Conservation (phyloP, 1,139 yeast genomes). For the Suhomyces bribrorum region DNA sequence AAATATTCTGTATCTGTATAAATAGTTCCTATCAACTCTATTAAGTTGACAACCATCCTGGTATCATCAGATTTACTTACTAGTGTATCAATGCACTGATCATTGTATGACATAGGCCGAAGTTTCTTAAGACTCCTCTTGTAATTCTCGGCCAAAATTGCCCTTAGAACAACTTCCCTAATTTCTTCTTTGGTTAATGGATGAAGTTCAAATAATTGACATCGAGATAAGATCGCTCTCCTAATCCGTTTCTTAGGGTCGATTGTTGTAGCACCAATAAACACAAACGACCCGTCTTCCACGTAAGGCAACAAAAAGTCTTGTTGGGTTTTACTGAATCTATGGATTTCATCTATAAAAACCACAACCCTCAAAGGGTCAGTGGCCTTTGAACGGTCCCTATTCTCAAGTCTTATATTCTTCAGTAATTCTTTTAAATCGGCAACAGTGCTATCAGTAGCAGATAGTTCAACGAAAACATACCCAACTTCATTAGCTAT, state of each 20-base stretch:
- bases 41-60: constrained; percentile 32
- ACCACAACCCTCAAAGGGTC: constrained; percentile 32
- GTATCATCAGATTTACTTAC: constrained; percentile 29
- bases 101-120: constrained; percentile 16
- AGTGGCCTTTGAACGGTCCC: constrained; percentile 16
- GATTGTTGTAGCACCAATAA: constrained; percentile 49
- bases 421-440: constrained; percentile 31
- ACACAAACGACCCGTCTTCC: constrained; percentile 42
- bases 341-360: constrained; percentile 48
- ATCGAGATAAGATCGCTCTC: constrained; percentile 42
- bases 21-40: constrained; percentile 31
- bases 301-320: constrained; percentile 44
- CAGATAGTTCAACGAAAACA: constrained; percentile 42
- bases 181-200: constrained; percentile 24
- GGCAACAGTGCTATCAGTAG: constrained; percentile 38
- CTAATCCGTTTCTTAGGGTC: constrained; percentile 35
- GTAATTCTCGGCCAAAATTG: constrained; percentile 31
- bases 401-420: constrained; percentile 27
- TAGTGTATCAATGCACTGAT: constrained; percentile 19
- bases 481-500: constrained; percentile 37
- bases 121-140: constrained; percentile 19
- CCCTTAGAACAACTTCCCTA: constrained; percentile 24
- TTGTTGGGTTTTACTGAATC: constrained; percentile 43
- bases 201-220: constrained; percentile 37
- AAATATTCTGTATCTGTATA: constrained; percentile 5